Evolutionary conservation across 1,284 basidiomycete species (phyloP), one percentile per base, ranked within the genome.

Genomic region (Sanguinoderma infundibulare): DNA sequence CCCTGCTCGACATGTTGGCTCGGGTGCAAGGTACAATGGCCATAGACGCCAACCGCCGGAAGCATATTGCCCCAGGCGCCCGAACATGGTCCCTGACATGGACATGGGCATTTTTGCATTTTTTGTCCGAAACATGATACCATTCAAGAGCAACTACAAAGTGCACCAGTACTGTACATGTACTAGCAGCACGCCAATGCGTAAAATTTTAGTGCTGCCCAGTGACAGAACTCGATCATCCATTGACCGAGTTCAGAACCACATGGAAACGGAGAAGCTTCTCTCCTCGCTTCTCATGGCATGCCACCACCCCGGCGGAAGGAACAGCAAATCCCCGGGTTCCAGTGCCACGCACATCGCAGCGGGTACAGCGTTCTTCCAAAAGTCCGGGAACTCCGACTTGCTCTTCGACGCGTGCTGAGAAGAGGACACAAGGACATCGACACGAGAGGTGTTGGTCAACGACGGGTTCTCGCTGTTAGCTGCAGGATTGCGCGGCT

Each of bases 261-360:
- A 93, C 83, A 92, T 89, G 22, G 91, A 92, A 34, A 93, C 81
- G 32, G 91, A 92, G 70, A 91, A 87, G 74, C 91, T 92, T 32
- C 79, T 83, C 12, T 83, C 85, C 76, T 94, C 91, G 71, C 89
- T 90, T 53, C 87, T 83, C 92, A 96, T 94, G 5, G 90, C 91
- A 75, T 96, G 94, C 94, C 94, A 96, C 94, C 94, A 98, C 24
- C 92, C 89, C 1, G 92, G 90, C 26, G 95, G 95, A 69, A 98
- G 88, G 71, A 93, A 91, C 46, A 98, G 77, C 61, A 96, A 67
- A 75, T 98, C 96, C 0, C 96, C 96, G 0, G 93, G 87, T 50
- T 83, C 77, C 1, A 98, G 80, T 1, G 87, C 87, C 20, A 84
- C 84, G 62, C 83, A 82, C 74, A 84, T 79, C 5, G 93, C 89